Evolutionary conservation across 106 monocot genomes (phyloP), one percentile per base, ranked within the genome.

Genomic region (Posidonia australis): DNA sequence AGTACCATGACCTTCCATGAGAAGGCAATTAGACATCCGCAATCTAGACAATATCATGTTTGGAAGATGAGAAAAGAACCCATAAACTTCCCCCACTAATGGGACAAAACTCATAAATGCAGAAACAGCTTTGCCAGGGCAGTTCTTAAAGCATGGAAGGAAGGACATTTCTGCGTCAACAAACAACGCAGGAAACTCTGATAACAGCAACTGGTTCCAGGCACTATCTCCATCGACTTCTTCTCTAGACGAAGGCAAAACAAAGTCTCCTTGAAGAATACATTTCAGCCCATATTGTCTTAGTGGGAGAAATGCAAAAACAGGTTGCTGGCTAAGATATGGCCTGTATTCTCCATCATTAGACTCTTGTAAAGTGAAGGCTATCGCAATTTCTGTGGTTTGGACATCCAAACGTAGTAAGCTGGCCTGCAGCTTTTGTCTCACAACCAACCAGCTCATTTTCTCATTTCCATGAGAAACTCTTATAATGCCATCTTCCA

Each of bases 171-270:
- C 71, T 44, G 91, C 82, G 63, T 56, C 66, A 74, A 98, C 76
- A 83, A 91, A 98, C 22, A 98, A 67, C 53, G 66, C 41, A 77
- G 98, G 98, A 51, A 84, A 83, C 66, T 98, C 85, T 16, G 98
- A 83, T 60, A 98, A 79, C 30, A 98, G 78, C 98, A 91, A 98
- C 73, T 91, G 98, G 62, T 98, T 98, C 98, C 98, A 98, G 20
- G 98, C 87, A 83, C 85, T 91, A 71, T 88, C 67, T 60, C 83
- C 86, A 77, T 91, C 91, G 14, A 98, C 87, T 80, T 98, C 98
- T 76, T 98, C 98, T 79, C 98, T 87, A 22, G 98, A 98, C 70
- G 98, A 87, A 73, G 98, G 91, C 61, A 98, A 69, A 64, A 91
- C 78, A 77, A 98, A 98, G 80, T 98, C 98, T 46, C 87, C 98